Percentiles rank a stretch among this genome's conserved stretches.
phyloP scores from a whole-genome alignment of 1,284 basidiomycete species.

The Exobasidium cylindrosporum region DNA sequence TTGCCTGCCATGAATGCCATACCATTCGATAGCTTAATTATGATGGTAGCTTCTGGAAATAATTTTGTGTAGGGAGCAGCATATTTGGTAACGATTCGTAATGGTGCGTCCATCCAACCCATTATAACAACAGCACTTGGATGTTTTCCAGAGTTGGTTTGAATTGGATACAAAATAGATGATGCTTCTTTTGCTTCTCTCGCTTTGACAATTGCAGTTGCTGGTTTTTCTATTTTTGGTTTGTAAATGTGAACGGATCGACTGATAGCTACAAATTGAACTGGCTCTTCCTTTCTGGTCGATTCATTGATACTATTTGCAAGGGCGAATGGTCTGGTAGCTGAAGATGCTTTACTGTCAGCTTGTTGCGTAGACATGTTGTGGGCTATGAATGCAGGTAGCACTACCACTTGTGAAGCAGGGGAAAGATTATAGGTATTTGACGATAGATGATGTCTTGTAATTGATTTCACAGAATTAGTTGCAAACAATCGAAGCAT shows the following conservation, averaged over 20 bases:
- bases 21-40: conserved; percentile 42
- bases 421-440: too few relatives aligned
- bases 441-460: too few relatives aligned
- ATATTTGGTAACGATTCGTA: conserved; percentile 46
- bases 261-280: not conserved
- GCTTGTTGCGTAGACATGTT: too few relatives aligned
- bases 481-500: too few relatives aligned
- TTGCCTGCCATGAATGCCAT: conserved; percentile 29
- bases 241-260: conserved; percentile 1
- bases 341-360: too few relatives aligned
- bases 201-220: not conserved
- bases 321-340: too few relatives aligned
- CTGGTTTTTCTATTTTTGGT: not conserved
- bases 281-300: not conserved
- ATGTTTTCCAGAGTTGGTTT: not conserved
- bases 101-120: conserved; percentile 51
- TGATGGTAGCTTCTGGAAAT: conserved; percentile 39
- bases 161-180: not conserved
- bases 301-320: too few relatives aligned
- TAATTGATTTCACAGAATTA: too few relatives aligned
- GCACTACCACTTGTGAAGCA: too few relatives aligned
- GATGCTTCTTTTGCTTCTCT: conserved; percentile 5
- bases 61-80: conserved; percentile 37
- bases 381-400: too few relatives aligned
- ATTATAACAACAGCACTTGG: conserved; percentile 32